Evolutionary conservation across 78 protist genomes (phyloP), one percentile per base, ranked within the genome.

Genomic region (Dictyostelium citrinum): DNA sequence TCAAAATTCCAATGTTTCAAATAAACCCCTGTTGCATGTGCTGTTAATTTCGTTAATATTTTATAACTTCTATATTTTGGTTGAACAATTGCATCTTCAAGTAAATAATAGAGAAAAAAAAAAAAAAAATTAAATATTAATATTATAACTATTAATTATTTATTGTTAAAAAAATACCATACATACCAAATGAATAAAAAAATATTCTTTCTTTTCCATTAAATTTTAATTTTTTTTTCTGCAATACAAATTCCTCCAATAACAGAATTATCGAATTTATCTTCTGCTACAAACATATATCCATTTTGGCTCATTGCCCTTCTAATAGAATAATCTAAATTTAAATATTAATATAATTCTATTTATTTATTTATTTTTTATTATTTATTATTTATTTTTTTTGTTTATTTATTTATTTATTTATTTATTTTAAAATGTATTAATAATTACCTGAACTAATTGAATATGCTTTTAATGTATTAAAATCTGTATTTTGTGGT

Each of bases 301-400:
- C 92, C 92, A 86, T 86, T 86, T 64, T 86, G 92, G 3, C 77
- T 49, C 92, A 86, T 86, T 60, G 83, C 68, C 64, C 92, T 86
- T 77, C 92, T 49, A 41, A 86, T 64, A 11, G 92, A 86, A 31
- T 86, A 86, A 86, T 86, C 92, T 86, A 61, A 31, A 33, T 11
- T 75, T 37, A n/a, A 24, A 17, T 22, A 45, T 37, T 35, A 24
- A 43, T 58, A 76, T 24, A 76, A 24, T 16, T 6, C 1, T 83
- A 22, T 8, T 29, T 39, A 16, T 37, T 45, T 11, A 45, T 6
- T 6, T 41, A 68, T 68, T 27, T 11, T 14, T 43, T 5, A 5
- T 39, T 39, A 39, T 39, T 39, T 39, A 39, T 39, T 39, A 39
- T 39, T 39, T 39, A 45, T 24, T 33, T 10, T 81, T 27, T 45